Evolutionary conservation across 768 basidiomycete genomes (phyloP).

Genomic region (Tricholoma hemisulphureum): DNA sequence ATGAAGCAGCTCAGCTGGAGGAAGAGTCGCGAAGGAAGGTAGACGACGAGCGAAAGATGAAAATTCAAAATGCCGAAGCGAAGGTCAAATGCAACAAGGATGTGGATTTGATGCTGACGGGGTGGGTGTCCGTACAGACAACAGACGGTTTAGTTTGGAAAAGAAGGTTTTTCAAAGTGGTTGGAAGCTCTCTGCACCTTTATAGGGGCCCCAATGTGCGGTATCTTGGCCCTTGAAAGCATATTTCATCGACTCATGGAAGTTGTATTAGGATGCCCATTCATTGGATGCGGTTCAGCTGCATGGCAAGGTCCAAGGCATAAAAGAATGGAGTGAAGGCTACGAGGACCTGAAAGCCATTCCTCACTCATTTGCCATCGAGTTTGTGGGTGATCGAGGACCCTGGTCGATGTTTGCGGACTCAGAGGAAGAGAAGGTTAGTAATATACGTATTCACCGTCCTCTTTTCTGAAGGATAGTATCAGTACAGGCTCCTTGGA

Average conservation of each 20-base stretch:
- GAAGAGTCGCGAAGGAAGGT: conserved; percentile 42
- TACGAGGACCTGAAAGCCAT: conserved; percentile 68
- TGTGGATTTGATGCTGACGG: conserved; percentile 39
- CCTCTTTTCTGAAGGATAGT: conserved; percentile 1
- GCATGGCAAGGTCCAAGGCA: conserved; percentile 41
- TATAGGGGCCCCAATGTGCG: conserved; percentile 53
- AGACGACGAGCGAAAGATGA: conserved; percentile 43
- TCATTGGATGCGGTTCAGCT: conserved; percentile 46
- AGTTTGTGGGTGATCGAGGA: conserved; percentile 48
- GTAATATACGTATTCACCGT: conserved; percentile 9
- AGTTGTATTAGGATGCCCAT: conserved; percentile 34
- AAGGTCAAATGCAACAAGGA: conserved; percentile 38
- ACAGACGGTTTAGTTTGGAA: conserved; percentile 57
- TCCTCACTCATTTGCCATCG: conserved; percentile 63
- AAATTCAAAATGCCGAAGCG: conserved; percentile 45
- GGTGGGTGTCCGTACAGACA: conserved; percentile 64
- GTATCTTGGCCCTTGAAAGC: conserved; percentile 1
- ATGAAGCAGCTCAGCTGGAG: conserved; percentile 44
- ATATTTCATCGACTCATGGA: background rate
- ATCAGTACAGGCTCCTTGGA: conserved; percentile 46
- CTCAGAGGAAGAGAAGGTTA: conserved; percentile 61
- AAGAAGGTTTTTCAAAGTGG: conserved; percentile 60
- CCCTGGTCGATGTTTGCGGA: conserved; percentile 62
- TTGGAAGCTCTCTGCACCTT: conserved; percentile 45
- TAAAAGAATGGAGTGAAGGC: conserved; percentile 66